Base-by-base conservation (phyloP, 1,284 basidiomycete genomes). In the Rhodotorula sp. region DNA sequence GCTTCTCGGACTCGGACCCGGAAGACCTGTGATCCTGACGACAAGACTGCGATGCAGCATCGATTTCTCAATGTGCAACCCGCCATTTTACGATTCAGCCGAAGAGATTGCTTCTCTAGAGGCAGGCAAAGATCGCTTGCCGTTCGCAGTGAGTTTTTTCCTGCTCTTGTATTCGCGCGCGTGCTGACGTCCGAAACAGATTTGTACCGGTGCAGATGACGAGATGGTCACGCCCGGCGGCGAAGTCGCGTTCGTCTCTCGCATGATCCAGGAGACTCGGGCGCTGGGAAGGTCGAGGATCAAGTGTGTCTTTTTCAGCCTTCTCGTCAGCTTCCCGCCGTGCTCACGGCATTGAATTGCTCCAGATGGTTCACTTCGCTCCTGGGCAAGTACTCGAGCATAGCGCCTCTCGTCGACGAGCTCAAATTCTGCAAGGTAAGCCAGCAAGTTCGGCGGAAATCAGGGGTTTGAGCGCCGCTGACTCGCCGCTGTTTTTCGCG, bases 61-160 rank as follows among this genome's bases (percentile, higher is more conserved):
- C 80, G 85, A 88, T 69, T 91, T 95, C 76, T 88, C 88, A 0
- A 92, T 98, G 88, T 97, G 94, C 82, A 98, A 98, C 79, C 96
- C 96, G 0, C 95, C 95, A 0, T 98, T 98, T 82, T 98, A 96
- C 79, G 80, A 83, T 20, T 91, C 88, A 64, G 77, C 80, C 1
- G 86, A 88, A 31, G 94, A 98, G 68, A 86, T 94, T 7, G 76
- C 79, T 0, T 80, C 82, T 2, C 87, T 87, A 4, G 86, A 87
- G 1, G 85, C 85, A 26, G 82, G 82, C 10, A 96, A 97, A 78
- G 86, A 86, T 58, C 78, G 83, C 18, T 83, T 82, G 5, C 88
- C 92, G 0, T 88, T 84, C 74, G 89, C 89, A 1, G 91, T 92
- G 78, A 56, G 87, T 21, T 83, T 43, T 8, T 46, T 31, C 47